Evolutionary conservation across 2,329 filamentous ascomycete species (phyloP).

Genomic region (Bipolaris sorokiniana): DNA sequence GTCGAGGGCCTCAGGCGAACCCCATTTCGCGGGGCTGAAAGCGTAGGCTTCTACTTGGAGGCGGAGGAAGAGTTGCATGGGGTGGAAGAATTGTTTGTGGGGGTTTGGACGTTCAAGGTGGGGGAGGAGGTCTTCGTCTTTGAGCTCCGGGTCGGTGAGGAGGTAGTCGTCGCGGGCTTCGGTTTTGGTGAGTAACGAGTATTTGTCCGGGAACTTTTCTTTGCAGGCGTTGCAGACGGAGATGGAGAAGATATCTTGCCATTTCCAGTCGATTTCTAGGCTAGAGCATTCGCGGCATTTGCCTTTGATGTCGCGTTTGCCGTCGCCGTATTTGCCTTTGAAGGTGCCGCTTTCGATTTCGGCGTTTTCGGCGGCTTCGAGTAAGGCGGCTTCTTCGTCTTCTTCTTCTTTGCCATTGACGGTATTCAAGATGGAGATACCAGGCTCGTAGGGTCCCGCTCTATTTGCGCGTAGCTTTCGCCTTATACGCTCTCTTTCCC

Average conservation of each 20-base stretch:
- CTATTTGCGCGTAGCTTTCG: slow-evolving; percentile 74
- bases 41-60: slow-evolving; percentile 96
- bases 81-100: slow-evolving; percentile 94
- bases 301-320: slow-evolving; percentile 59
- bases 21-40: slow-evolving; percentile 84
- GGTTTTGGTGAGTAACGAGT: slow-evolving; percentile 94
- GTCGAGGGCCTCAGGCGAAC: slow-evolving; percentile 81
- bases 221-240: slow-evolving; percentile 84
- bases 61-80: slow-evolving; percentile 97
- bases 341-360: slow-evolving; percentile 36
- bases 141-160: slow-evolving; percentile 91
- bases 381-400: slow-evolving; percentile 33
- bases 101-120: slow-evolving; percentile 91
- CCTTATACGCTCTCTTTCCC: slow-evolving; percentile 83
- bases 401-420: slow-evolving; percentile 46
- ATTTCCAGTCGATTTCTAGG: slow-evolving; percentile 92
- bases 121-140: slow-evolving; percentile 82
- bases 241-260: slow-evolving; percentile 82
- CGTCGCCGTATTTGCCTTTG: slow-evolving; percentile 45
- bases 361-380: slow-evolving; percentile 53
- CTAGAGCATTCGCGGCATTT: slow-evolving; percentile 83
- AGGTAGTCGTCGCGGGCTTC: slow-evolving; percentile 96
- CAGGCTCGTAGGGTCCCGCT: slow-evolving; percentile 85
- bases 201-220: slow-evolving; percentile 88
- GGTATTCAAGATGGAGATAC: slow-evolving; percentile 73